Evolutionary conservation across 306 rosid species (phyloP), one percentile per base, ranked within the genome.

Genomic region (Trifolium pratense): DNA sequence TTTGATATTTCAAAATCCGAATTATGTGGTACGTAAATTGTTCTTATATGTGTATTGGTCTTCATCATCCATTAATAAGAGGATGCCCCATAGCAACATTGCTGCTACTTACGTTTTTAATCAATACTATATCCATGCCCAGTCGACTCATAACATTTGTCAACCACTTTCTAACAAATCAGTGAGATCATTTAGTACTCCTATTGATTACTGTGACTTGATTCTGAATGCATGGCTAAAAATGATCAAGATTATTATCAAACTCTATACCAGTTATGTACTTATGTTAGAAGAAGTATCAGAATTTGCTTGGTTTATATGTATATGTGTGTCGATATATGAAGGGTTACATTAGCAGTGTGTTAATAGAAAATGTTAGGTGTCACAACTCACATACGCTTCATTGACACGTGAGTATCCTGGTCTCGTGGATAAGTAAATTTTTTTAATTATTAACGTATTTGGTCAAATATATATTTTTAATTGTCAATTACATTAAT

Each of bases 21-120:
- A 74, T 67, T 83, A 77, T 80, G 77, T 69, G 75, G 75, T 43
- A 70, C 60, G 52, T 18, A 36, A 34, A 61, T 57, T 26, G 25
- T 57, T 63, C 49, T 48, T 23, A 57, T 9, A 20, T 20, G 12
- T 26, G n/a, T 17, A 18, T 29, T 59, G 7, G 31, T 68, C 26
- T 13, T 10, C 68, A 45, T 34, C 58, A 45, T 34, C 58, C 82
- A 75, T 79, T 66, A 74, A 68, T 58, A 21, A 29, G 43, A 69
- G 62, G 49, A 75, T 68, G 17, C 79, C 78, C 68, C 75, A 66
- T 68, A 64, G 45, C 57, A 48, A 49, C 68, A 48, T 57, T 49
- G 39, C n/a, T 32, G 61, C 36, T 61, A 37, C 64, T 62, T 17
- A n/a, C 20, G 5, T 40, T 63, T 79, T 67, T 48, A 59, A 74